Base-by-base conservation (phyloP, 768 basidiomycete genomes). In the Tubosaeta brunneosetosa region DNA sequence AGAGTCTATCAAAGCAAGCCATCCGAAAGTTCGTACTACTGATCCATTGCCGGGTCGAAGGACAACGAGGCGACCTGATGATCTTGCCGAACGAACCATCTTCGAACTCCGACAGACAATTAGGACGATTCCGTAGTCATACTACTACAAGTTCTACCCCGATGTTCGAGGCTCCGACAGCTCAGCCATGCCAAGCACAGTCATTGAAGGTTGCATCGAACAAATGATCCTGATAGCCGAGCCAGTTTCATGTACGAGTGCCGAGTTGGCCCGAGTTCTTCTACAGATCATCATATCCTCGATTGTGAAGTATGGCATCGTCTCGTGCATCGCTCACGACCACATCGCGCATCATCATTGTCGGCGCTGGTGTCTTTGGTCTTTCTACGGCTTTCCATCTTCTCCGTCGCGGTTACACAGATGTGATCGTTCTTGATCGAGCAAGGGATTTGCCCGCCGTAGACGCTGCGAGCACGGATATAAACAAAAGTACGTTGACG, bases 321-420 rank as follows among this genome's bases (percentile, higher is more conserved):
- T 36, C 40, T 36, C 8, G 19, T 17, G 26, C n/a, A 34, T 29
- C 37, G 4, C 49, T 60, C 33, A 40, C 49, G 43, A 52, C 44
- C n/a, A 10, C 53, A 34, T 61, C 65, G 5, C 58, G 46, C 36
- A 55, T 67, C 42, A 62, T 92, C 48, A 84, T 94, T 55, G 74
- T 91, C 40, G 91, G 91, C 26, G 85, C 88, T 37, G 91, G 91
- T 5, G 84, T 84, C 57, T 94, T 94, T 65, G 94, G 94, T 6
- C 73, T 91, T 46, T 94, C 91, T 16, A 88, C 94, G 0, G 94
- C 92, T 2, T 78, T 83, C 58, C 83, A 91, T 64, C 82, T 95
- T 47, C 74, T 94, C 45, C 66, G 72, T 50, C 73, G 84, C 53
- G 86, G 88, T 16, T 93, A 84, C 69, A 75, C 68, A 14, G 62